Evolutionary conservation across 768 basidiomycete genomes (phyloP), one percentile per base, ranked within the genome.

Genomic region (Albatrellus ellisii): DNA sequence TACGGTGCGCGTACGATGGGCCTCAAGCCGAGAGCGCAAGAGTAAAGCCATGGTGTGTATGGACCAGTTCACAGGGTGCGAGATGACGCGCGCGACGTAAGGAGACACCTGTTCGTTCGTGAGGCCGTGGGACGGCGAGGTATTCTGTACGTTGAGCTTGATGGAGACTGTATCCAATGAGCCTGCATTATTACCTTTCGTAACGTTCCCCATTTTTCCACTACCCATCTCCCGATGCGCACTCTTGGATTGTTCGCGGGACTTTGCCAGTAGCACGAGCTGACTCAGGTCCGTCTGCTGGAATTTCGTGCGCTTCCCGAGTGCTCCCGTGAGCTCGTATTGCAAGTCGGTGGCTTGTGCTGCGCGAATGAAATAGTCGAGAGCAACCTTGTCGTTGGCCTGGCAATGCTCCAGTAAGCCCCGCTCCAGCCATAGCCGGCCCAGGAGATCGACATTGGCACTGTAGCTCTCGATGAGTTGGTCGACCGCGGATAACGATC

Each of bases 1-100:
- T 52, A 92, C 84, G 11, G 95, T 98, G 18, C 95, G 77, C 1
- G 86, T 87, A 32, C 95, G 75, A 14, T 73, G 67, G 1, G 90
- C 72, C 59, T 99, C 94, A 44, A 95, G 77, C 6, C 95, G 76
- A 8, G 94, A 85, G 22, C 95, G 83, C 21, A 97, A 75, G 38
- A 99, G 73, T 40, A 98, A 77, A 22, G 90, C 92, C 77, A 92
- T 94, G 27, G 92, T 94, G 62, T 98, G 89, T 24, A 98, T 69
- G 4, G 89, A 84, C 95, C 95, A 99, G 59, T 97, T 98, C 42
- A 69, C 66, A 2, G 91, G 89, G 56, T 97, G 88, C 1, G 79
- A 67, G 49, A 98, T 74, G 27, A 97, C 88, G 27, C 94, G 83
- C 10, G 79, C 60, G 44, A 98, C 76, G 68, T 94, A 98, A 10